Base-by-base conservation (phyloP, 2,329 filamentous ascomycete genomes). In the Lizonia empirigonia region DNA sequence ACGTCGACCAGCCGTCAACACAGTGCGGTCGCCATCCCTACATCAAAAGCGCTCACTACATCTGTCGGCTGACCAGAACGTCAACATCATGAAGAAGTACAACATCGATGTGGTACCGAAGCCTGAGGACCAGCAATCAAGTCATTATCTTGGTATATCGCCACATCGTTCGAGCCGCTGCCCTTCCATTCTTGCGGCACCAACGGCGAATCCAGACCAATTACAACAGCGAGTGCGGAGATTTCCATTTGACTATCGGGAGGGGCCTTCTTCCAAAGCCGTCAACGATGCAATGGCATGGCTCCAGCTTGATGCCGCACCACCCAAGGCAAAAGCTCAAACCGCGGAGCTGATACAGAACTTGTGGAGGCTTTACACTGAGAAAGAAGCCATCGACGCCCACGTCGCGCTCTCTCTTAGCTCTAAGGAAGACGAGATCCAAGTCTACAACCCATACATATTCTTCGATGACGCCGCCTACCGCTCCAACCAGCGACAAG, bases 391-490 rank as follows among this genome's bases (percentile, higher is more conserved):
- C 2, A 83, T 87, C 60, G 77, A 83, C 4, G 73, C 88, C 1
- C 79, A 83, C 53, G 79, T 81, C 13, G 55, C 57, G 4, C 69
- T 84, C 53, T 75, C 78, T 1, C 62, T 81, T 10, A 68, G 74
- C 9, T 55, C 58, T 32, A 54, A 58, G 12, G 26, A 46, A 7
- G 75, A 77, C 15, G 64, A 67, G 2, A 60, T 88, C 1, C 75
- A 81, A 44, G 72, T 86, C 13, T 78, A 78, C 24, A 76, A 74
- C 30, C 80, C 85, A 1, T 76, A 78, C 38, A 82, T 89, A 61
- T 82, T 82, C 52, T 88, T 90, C 74, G 87, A 90, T 71, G 86
- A 89, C 72, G 85, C 87, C 2, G 85, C 86, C 0, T 85, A 82
- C 71, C 80, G 81, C 47, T 87, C 82, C 63, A 77, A 78, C 2